Percentiles rank a stretch among this genome's conserved stretches.
Evolutionary conservation across 176 grass and related monocot genomes (phyloP).

Genomic region (Rhynchospora pubera): DNA sequence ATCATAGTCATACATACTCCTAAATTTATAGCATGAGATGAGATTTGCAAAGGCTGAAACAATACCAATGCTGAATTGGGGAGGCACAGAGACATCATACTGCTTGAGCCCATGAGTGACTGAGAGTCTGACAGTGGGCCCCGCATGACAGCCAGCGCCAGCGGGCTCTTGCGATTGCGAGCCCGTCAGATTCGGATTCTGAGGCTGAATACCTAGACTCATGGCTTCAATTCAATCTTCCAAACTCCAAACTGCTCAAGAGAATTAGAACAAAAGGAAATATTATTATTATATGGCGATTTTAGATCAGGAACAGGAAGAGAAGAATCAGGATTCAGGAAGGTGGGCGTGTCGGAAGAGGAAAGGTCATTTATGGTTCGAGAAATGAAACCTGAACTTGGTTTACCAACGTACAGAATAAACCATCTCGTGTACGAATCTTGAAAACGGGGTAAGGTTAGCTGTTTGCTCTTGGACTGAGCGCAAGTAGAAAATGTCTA

Average conservation of each 20-base stretch:
- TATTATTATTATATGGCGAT: too few species aligned
- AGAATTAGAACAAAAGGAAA: too few species aligned
- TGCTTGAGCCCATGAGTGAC: conserved; percentile 21
- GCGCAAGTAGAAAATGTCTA: not conserved
- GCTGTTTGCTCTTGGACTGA: not conserved
- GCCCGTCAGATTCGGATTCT: not conserved
- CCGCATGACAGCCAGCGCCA: not conserved
- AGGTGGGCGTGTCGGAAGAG: not conserved
- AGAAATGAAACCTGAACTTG: not conserved
- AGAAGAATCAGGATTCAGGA: not conserved
- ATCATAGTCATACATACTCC: not conserved
- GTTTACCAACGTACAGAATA: not conserved
- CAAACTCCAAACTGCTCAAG: not conserved
- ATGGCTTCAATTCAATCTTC: not conserved
- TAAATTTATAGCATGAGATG: not conserved
- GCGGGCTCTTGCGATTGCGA: too few species aligned
- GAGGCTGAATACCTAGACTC: not conserved
- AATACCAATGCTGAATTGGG: conserved; percentile 18
- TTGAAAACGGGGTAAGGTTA: not conserved
- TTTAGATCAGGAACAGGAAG: too few species aligned
- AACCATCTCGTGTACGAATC: not conserved
- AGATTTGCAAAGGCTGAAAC: not conserved
- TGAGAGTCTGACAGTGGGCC: conserved; percentile 2
- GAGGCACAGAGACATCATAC: conserved; percentile 21
- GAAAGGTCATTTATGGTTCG: not conserved